Evolutionary conservation across 345 rosid genomes (phyloP), one percentile per base, ranked within the genome.

Genomic region (Mercurialis annua): DNA sequence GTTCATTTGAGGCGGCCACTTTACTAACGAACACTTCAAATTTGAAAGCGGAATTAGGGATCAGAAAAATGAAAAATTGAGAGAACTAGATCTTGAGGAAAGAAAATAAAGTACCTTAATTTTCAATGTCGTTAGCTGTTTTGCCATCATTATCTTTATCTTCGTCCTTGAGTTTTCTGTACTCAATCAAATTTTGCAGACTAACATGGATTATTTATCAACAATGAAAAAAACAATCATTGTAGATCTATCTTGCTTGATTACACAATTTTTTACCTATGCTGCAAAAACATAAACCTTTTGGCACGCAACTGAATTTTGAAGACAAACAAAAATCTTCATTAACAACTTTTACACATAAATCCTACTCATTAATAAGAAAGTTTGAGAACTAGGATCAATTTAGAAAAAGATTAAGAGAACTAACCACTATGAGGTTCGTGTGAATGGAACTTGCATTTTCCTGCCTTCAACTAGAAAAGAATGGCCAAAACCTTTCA

Each of bases 131-230:
- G 15, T 48, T 81, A 24, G 24, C 72, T 12, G 17, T 21, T 21
- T 69, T 44, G 30, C 68, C 78, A 29, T 56, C 85, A 56, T n/a
- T n/a, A n/a, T 80, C 86, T 36, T 69, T 40, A 58, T 83, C 87
- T 87, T 85, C 87, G 44, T 87, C 96, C 80, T 91, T 89, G 77
- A 91, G 81, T 75, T 89, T 91, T 66, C 85, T 76, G 60, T 89
- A 84, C 73, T 91, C 97, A 96, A 91, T 89, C n/a, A n/a, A n/a
- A n/a, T n/a, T n/a, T 77, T 48, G 10, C 54, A 49, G 21, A 49
- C 21, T 18, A 49, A 49, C 54, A 1, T 6, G n/a, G n/a, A n/a
- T n/a, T n/a, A n/a, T n/a, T n/a, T n/a, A n/a, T n/a, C n/a, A n/a
- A n/a, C n/a, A n/a, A n/a, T n/a, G n/a, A n/a, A n/a, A n/a, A n/a